Conservation (phyloP, 768 basidiomycete genomes). For the Phaeotremella fagi region DNA sequence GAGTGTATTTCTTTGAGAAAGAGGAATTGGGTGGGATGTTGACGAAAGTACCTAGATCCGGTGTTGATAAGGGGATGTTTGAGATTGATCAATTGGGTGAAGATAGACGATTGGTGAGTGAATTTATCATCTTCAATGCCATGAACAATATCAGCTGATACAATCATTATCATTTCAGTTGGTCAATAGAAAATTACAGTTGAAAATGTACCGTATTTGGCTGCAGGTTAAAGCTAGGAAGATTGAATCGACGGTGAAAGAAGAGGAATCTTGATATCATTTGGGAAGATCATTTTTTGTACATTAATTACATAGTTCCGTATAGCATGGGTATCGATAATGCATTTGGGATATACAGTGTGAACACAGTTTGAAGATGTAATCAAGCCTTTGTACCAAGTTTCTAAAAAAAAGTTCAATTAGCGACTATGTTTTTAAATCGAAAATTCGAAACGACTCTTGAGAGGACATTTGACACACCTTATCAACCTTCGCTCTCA, state of each 20-base stretch:
- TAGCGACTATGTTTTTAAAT: too few species aligned
- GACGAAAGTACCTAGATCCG: background rate
- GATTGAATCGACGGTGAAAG: too few species aligned
- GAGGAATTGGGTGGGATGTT: slow-evolving; percentile 27
- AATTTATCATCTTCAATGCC: background rate
- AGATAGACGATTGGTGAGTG: slow-evolving; percentile 65
- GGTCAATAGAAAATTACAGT: slow-evolving; percentile 85
- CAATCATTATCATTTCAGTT: slow-evolving; percentile 49
- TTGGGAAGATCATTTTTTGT: too few species aligned
- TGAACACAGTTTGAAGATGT: background rate
- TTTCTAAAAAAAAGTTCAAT: background rate
- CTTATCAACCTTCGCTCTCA: slow-evolving; percentile 36
- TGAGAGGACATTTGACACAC: slow-evolving; percentile 4
- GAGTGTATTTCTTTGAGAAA: slow-evolving; percentile 82
- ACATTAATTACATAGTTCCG: too few species aligned
- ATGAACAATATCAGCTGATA: background rate
- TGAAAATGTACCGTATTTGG: slow-evolving; percentile 84
- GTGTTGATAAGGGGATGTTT: slow-evolving; percentile 57
- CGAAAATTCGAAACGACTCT: too few species aligned
- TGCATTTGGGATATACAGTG: background rate
- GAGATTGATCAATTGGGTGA: slow-evolving; percentile 77
- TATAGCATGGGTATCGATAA: background rate
- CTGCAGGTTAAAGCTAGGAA: slow-evolving; percentile 48
- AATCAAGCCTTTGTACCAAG: background rate
- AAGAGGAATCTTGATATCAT: too few species aligned